Evolutionary conservation across 495 filamentous ascomycete species (phyloP), one percentile per base, ranked within the genome.

Genomic region (Annulohypoxylon nitens): DNA sequence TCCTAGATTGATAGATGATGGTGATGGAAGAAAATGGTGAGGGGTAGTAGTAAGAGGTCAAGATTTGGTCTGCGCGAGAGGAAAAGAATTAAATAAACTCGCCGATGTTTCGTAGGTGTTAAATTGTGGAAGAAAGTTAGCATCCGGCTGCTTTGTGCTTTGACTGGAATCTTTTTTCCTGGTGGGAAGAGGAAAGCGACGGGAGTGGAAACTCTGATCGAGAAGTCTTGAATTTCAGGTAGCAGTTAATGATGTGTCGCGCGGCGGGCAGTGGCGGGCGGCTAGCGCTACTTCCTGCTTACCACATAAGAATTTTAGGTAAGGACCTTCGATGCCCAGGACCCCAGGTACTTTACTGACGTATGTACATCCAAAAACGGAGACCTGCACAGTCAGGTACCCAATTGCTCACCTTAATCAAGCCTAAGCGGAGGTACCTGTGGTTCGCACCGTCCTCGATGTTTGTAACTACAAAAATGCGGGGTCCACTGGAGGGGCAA

Each of bases 211-310:
- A 57, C 62, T 67, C 61, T 66, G 26, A 63, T 74, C 51, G 57
- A 48, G 57, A 39, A 54, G 60, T 57, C 63, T 74, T 67, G 50
- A 67, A 74, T 70, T 74, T 74, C 67, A 74, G 71, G 71, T 74
- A 74, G 71, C 71, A 74, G 71, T 67, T 64, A 62, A 74, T 74
- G 67, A 74, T 74, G 71, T 70, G 71, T 70, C 62, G 71, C 66
- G 64, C 60, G 60, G 71, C 41, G 47, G 48, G 60, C 53, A 58
- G 71, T 54, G 65, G 66, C 70, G 51, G 51, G 61, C 69, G 61
- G 70, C 64, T 71, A 71, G 69, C 63, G 69, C 57, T 61, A 48
- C 55, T 33, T 57, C 64, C n/a, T 66, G 53, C 51, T 59, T 67
- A 60, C 41, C 39, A 48, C 63, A 41, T 39, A 26, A 41, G 12